phyloP scores from a whole-genome alignment of 139 green algal species.

The Micromonas pusilla region DNA sequence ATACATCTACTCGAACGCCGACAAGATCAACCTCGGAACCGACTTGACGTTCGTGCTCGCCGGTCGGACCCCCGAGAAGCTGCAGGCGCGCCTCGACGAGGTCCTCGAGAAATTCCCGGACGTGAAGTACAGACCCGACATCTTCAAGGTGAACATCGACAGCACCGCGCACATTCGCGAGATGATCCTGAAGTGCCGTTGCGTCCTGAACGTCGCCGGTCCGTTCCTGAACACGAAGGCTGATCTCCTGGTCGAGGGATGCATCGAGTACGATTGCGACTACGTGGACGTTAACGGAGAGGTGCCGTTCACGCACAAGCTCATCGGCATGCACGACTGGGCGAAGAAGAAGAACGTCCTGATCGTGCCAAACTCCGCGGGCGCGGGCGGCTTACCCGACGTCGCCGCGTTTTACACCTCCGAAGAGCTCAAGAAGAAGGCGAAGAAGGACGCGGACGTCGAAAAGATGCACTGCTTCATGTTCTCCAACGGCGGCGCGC shows the following conservation, averaged over 20 bases:
- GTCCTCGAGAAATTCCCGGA: not conserved
- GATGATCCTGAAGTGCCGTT: not conserved
- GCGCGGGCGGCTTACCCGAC: constrained; percentile 14
- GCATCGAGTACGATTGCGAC: constrained; percentile 27
- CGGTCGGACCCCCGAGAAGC: constrained; percentile 1
- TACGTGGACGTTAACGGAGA: constrained; percentile 34
- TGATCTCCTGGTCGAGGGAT: constrained; percentile 22
- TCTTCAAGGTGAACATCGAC: constrained; percentile 4
- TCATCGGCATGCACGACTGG: constrained; percentile 27
- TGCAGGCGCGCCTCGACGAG: not conserved
- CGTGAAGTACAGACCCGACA: constrained; percentile 1
- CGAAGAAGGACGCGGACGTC: not conserved
- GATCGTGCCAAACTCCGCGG: constrained; percentile 22
- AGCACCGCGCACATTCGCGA: not conserved
- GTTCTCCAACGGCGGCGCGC: not conserved
- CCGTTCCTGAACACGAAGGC: constrained; percentile 27
- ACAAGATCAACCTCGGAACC: not conserved
- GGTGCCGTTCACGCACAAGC: constrained; percentile 27
- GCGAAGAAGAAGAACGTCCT: constrained; percentile 12
- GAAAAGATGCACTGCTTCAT: constrained; percentile 11
- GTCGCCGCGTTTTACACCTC: constrained; percentile 14
- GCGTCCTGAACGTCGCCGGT: constrained; percentile 25
- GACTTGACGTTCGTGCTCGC: constrained; percentile 15
- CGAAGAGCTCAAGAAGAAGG: constrained; percentile 4
- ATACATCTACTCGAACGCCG: constrained; percentile 24